Evolutionary conservation across 2,329 filamentous ascomycete genomes (phyloP).

Genomic region (Pseudogymnoascus sp.): DNA sequence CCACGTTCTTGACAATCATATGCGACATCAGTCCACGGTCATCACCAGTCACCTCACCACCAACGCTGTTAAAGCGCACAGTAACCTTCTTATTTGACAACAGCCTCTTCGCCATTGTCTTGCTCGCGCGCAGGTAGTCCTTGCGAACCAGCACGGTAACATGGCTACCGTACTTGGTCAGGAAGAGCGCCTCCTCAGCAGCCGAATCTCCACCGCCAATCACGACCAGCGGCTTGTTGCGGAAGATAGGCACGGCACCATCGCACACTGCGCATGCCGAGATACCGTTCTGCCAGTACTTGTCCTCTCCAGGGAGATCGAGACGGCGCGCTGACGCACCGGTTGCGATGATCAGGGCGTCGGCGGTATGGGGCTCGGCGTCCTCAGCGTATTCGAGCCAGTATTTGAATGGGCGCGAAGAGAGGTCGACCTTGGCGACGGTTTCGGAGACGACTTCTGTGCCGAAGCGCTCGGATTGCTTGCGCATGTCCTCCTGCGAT

Average conservation of each 20-base stretch:
- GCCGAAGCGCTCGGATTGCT: slow-evolving; percentile 85
- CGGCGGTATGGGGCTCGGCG: slow-evolving; percentile 75
- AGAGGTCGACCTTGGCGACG: slow-evolving; percentile 80
- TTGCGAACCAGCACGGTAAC: slow-evolving; percentile 89
- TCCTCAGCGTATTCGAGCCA: slow-evolving; percentile 84
- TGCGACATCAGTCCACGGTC: slow-evolving; percentile 83
- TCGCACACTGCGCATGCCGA: slow-evolving; percentile 97
- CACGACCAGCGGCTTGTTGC: slow-evolving; percentile 89
- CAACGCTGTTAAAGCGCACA: slow-evolving; percentile 77
- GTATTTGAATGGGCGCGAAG: slow-evolving; percentile 80
- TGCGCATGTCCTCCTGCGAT: slow-evolving; percentile 70
- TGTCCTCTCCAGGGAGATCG: slow-evolving; percentile 78
- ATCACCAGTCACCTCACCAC: slow-evolving; percentile 78
- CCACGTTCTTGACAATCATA: slow-evolving; percentile 73
- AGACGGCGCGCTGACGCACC: slow-evolving; percentile 86
- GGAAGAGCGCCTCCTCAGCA: slow-evolving; percentile 93
- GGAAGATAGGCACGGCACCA: slow-evolving; percentile 93
- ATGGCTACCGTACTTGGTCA: slow-evolving; percentile 95
- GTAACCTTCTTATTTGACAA: slow-evolving; percentile 82
- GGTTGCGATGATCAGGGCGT: slow-evolving; percentile 89
- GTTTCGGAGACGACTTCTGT: slow-evolving; percentile 92
- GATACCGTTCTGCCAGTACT: slow-evolving; percentile 96
- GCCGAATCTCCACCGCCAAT: slow-evolving; percentile 96
- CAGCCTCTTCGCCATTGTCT: slow-evolving; percentile 85
- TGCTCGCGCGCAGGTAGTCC: slow-evolving; percentile 79